Base-by-base conservation (phyloP, 2,329 filamentous ascomycete species). In the Nothophaeocryptopus gaeumannii region DNA sequence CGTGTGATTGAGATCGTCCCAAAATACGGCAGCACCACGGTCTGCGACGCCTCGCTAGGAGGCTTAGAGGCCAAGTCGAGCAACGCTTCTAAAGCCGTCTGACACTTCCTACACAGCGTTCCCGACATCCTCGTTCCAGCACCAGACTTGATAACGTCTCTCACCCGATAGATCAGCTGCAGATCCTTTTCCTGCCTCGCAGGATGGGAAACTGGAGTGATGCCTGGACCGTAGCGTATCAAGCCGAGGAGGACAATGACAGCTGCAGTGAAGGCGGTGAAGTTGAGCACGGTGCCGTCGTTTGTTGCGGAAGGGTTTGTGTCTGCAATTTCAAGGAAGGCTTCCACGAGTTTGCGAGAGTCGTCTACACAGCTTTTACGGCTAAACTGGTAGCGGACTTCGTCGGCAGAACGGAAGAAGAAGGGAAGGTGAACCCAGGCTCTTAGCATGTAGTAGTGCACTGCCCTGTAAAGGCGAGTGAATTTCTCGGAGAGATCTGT, bases 241-340 rank as follows among this genome's bases (percentile, higher is more conserved):
- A 73, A 63, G 2, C 71, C 70, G n/a, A 76, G 64, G 8, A 72
- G 62, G 30, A 76, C 60, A 15, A 76, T 63, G 1, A 74, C 66
- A 2, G 72, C 70, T 5, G 70, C 67, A 1, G 72, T 75, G 60
- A 76, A 76, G 33, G 68, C 74, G 34, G 74, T 67, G 50, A 76
- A 75, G 55, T 76, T 74, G 13, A 72, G 62, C 8, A 72, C 71
- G 49, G 74, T 74, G 64, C 74, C 75, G 50, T 76, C 71, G 8
- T 31, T 31, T 5, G 45, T 40, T 16, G 43, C 43, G 7, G 29
- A 26, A 35, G 31, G 39, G 33, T 55, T 50, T 11, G 34, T 47
- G 58, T 73, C 75, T 1, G 72, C 60, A 9, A 69, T 69, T 16
- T 45, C 41, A 0, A 74, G 58, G 53, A 72, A 74, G 2, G 71